These are phyloP conservation scores for Colletotrichum navitas DNA, from an alignment of 2,329 filamentous ascomycete species.

Conservation along the genomic window DNA sequence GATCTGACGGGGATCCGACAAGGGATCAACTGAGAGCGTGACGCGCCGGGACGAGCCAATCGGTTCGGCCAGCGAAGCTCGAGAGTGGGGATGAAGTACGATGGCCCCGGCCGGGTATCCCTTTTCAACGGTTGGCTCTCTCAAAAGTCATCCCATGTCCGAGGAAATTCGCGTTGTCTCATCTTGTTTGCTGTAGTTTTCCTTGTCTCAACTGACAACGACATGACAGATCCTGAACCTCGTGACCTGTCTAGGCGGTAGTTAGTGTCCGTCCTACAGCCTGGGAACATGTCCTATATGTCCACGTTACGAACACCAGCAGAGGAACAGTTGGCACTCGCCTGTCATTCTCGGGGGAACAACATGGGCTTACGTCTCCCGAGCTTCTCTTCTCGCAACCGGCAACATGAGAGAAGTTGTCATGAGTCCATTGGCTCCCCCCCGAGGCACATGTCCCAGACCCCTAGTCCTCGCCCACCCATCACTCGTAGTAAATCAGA, in stretches of 20 bases:
- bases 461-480: background rate
- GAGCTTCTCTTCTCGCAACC: slow-evolving; percentile 5
- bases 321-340: slow-evolving; percentile 35
- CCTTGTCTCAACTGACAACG: slow-evolving; percentile 16
- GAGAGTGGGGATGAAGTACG: slow-evolving; percentile 5
- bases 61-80: slow-evolving; percentile 37
- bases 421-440: slow-evolving; percentile 18
- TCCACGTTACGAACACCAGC: slow-evolving; percentile 14
- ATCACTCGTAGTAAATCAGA: slow-evolving; percentile 24
- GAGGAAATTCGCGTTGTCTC: slow-evolving; percentile 25
- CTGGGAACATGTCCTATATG: background rate
- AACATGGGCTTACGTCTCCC: background rate
- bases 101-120: background rate
- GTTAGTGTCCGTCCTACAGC: background rate
- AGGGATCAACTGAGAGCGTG: slow-evolving; percentile 8
- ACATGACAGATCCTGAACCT: background rate
- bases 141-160: slow-evolving; percentile 17
- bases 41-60: slow-evolving; percentile 31
- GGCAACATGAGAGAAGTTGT: background rate
- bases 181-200: slow-evolving; percentile 11
- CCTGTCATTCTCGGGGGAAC: background rate
- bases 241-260: background rate
- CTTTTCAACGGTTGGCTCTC: background rate
- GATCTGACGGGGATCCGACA: slow-evolving; percentile 27
- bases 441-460: background rate